Evolutionary conservation across 345 rosid species (phyloP).

Genomic region (Populus tremula): DNA sequence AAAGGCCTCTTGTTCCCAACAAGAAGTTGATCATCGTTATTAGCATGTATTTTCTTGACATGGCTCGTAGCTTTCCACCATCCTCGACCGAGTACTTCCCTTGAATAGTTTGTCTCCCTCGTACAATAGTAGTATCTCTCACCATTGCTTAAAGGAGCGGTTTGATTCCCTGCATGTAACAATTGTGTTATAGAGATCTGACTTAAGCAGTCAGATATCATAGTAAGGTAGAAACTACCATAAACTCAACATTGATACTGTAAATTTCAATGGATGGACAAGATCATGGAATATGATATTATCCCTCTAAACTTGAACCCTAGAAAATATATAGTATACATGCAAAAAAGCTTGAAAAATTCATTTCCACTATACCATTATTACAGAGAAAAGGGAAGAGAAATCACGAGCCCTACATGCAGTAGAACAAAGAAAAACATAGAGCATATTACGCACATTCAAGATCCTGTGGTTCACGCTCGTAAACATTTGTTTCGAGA

Average conservation of each 20-base stretch:
- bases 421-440: neutral
- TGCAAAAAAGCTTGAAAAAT: no score
- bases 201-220: neutral
- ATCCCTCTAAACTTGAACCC: no score
- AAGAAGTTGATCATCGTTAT: no score
- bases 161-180: constrained; percentile 8
- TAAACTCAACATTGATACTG: no score
- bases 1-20: no score
- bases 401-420: neutral
- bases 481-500: constrained; percentile 12
- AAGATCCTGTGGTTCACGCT: constrained; percentile 22
- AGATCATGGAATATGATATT: no score
- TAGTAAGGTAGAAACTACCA: no score
- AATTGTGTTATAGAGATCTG: neutral
- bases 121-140: constrained; percentile 24
- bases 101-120: constrained; percentile 27
- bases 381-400: neutral
- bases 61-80: no score
- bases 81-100: constrained; percentile 7
- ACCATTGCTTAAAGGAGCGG: neutral
- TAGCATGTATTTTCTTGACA: no score
- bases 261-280: no score
- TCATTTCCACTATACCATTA: neutral
- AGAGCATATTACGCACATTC: neutral
- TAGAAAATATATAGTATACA: no score